Evolutionary conservation across 2,329 filamentous ascomycete species (phyloP), one percentile per base, ranked within the genome.

Genomic region (Aspergillus felis): DNA sequence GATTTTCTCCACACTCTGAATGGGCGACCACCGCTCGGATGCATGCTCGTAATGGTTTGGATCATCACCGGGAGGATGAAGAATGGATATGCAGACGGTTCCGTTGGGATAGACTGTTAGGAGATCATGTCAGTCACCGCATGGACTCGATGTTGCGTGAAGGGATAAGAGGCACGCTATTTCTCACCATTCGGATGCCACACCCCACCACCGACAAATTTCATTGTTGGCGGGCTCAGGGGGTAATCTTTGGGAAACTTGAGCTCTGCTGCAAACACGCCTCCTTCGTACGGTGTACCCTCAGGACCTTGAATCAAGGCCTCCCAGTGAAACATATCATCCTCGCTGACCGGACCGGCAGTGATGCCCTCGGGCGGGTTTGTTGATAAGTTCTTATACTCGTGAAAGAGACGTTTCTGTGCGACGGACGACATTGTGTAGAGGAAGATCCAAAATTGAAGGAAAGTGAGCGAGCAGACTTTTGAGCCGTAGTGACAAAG

Each of bases 1-100:
- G 66, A 97, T 97, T 81, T 97, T 97, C 79, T 97, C 94, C 65
- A 97, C 93, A 58, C 89, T 94, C 79, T 97, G 94, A 61, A 97
- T 96, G 12, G 93, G 93, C 28, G 89, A 93, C 93, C 93, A 97
- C 62, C 93, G 87, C 80, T 97, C 94, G 1, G 89, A 92, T 7
- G 94, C 93, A 68, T 93, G 90, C 77, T 97, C 93, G 82, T 97
- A 97, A 80, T 96, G 92, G 79, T 97, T 97, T 55, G 94, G 94
- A 76, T 97, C 93, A 78, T 97, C 93, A 68, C 94, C 93, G 2
- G 93, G 93, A 3, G 93, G 89, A 76, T 97, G 93, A 2, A 97
- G 87, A 78, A 97, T 97, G n/a, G 91, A 96, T 70, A 97, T 97
- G 79, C 93, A 97, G 67, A 97, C 94, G 20, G 93, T 84, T 62